Percentiles rank a stretch among this genome's conserved stretches.
Evolutionary conservation across 305 asterid species (phyloP).

Genomic region (Rubia tinctorum): DNA sequence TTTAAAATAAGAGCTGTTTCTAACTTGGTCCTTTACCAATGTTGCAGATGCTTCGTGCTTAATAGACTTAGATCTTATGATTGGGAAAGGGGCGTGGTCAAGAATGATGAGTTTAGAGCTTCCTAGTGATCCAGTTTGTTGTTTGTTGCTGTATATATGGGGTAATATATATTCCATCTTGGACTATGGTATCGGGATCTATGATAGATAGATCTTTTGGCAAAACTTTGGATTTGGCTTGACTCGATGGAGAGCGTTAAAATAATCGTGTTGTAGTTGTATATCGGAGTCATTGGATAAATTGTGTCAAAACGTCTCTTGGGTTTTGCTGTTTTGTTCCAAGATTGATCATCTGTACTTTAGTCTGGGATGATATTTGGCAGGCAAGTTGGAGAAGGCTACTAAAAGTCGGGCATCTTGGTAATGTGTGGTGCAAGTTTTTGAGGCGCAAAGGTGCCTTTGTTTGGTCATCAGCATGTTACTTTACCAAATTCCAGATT

Average conservation of each 20-base stretch:
- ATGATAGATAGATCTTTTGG: constrained; percentile 10
- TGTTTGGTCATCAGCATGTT: neutral
- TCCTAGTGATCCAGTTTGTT: constrained; percentile 4
- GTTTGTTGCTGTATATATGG: constrained; percentile 21
- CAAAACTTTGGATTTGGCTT: neutral
- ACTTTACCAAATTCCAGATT: neutral
- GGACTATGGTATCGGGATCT: neutral
- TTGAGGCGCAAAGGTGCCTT: neutral
- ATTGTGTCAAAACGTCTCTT: neutral
- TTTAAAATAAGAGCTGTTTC: neutral
- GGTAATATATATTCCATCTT: neutral
- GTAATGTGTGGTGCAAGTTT: neutral
- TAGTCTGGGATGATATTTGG: constrained; percentile 3
- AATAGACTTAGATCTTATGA: neutral
- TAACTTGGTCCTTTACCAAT: neutral
- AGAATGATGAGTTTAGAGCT: constrained; percentile 5
- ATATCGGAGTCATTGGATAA: neutral
- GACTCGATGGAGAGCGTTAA: neutral
- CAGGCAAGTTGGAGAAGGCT: neutral
- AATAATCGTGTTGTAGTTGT: constrained; percentile 10
- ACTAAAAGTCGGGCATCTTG: neutral
- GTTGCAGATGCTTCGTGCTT: constrained; percentile 27
- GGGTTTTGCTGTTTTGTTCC: neutral
- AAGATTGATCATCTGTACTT: neutral
- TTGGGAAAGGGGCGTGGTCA: neutral